A percentile compares a stretch with the other conserved stretches of the same genome.
Evolutionary conservation across 441 rosid species (phyloP).

Genomic region (Syzygium syzygioides): DNA sequence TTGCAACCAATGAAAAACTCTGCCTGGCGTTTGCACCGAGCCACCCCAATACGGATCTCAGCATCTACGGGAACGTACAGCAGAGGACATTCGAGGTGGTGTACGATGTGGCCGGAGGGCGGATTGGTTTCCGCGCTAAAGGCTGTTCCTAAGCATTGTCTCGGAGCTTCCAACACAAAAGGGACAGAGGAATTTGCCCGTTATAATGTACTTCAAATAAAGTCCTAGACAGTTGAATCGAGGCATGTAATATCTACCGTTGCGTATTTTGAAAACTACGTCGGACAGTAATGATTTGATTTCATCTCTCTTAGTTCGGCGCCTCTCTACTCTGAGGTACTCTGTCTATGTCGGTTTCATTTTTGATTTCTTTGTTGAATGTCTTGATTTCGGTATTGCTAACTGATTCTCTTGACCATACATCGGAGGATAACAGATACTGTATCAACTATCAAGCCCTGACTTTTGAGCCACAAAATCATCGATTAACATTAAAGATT

Average conservation of each 20-base stretch:
- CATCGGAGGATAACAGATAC: background rate
- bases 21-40: background rate
- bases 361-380: background rate
- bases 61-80: background rate
- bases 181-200: background rate
- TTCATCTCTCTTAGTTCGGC: background rate
- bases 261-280: too few species aligned
- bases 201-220: too few species aligned
- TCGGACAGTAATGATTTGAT: too few species aligned
- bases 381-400: background rate
- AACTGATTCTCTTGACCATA: background rate
- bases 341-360: too few species aligned
- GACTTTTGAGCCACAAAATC: background rate
- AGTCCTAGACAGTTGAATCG: too few species aligned
- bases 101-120: background rate
- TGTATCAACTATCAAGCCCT: background rate
- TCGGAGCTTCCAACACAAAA: background rate
- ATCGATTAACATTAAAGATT: too few species aligned
- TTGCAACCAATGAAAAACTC: too few species aligned
- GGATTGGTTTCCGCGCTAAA: background rate
- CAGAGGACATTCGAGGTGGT: constrained; percentile 1
- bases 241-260: too few species aligned
- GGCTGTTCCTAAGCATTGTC: background rate
- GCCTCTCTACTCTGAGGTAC: background rate
- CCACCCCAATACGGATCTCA: background rate